A percentile compares a stretch with the other conserved stretches of the same genome.
Evolutionary conservation across 2,329 filamentous ascomycete genomes (phyloP).

Genomic region (Dothidotthia symphoricarpi): DNA sequence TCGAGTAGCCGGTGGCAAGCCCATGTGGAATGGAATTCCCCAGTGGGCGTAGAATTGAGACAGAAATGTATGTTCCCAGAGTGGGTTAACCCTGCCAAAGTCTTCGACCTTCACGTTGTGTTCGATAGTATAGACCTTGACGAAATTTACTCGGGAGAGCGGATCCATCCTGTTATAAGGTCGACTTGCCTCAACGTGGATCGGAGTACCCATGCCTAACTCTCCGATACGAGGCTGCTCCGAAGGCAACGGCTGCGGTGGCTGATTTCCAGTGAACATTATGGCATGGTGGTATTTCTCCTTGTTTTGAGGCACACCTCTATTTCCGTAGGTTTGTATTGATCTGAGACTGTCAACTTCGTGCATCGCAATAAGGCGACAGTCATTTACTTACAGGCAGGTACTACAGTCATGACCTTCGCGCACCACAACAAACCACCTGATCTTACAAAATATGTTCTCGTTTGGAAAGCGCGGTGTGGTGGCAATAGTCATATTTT

Average conservation of each 20-base stretch:
- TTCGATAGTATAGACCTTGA: constrained; percentile 28
- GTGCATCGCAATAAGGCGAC: background rate
- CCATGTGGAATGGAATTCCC: background rate
- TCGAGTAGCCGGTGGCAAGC: background rate
- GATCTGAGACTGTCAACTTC: constrained; percentile 6
- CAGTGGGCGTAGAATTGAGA: constrained; percentile 12
- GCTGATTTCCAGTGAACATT: constrained; percentile 14
- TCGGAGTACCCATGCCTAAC: constrained; percentile 10
- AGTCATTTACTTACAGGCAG: constrained; percentile 11
- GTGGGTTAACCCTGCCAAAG: constrained; percentile 19
- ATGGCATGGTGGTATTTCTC: constrained; percentile 19
- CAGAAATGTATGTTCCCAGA: constrained; percentile 9
- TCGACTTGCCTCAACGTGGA: constrained; percentile 9
- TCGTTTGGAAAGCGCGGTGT: constrained; percentile 2
- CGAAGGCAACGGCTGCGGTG: background rate
- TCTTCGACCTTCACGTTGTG: constrained; percentile 31
- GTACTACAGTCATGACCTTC: constrained; percentile 12
- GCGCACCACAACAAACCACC: constrained; percentile 22
- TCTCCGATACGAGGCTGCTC: constrained; percentile 1
- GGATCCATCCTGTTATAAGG: constrained; percentile 17
- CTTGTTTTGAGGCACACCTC: constrained; percentile 12
- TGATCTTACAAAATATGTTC: constrained; percentile 12
- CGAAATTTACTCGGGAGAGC: constrained; percentile 23
- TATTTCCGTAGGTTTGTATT: constrained; percentile 20
- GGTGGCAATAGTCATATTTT: constrained; percentile 11